Base-by-base conservation (phyloP, 2,329 filamentous ascomycete genomes). In the Teratosphaeria zuluensis region DNA sequence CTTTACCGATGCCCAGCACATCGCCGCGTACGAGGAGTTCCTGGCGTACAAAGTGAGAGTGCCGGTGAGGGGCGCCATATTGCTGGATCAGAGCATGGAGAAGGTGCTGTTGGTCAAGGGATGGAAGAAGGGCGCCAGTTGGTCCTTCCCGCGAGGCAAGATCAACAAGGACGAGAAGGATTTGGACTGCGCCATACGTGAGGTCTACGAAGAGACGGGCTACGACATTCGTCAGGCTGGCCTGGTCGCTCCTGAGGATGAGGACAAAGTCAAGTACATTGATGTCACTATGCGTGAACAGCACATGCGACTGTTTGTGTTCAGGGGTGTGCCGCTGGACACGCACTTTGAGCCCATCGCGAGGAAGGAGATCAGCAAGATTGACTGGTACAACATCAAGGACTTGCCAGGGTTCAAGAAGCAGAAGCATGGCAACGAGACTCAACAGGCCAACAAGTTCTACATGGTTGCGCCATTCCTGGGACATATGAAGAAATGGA, bases 81-180 rank as follows among this genome's bases (percentile, higher is more conserved):
- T 99, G 78, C 81, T 99, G 56, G 96, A 96, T 71, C 81, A 91
- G 61, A 84, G 83, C n/a, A 96, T 99, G 92, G 92, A 97, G 69
- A 86, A 91, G 56, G 89, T 91, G 0, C 84, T 99, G 14, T 80
- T 99, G 51, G 95, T 99, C 60, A 95, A 96, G 71, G 95, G 94
- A 16, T 99, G 92, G 90, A 99, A 97, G 78, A 97, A 96, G 73
- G 86, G 88, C 35, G 89, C 92, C 12, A 92, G 88, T 70, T 99
- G 94, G 94, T 95, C 91, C 72, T 99, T 99, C 60, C 94, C 94
- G 0, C 80, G 92, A 55, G 95, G 94, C 46, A 99, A 99, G 77
- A 97, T 99, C 76, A 96, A 96, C 78, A 95, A 96, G 75, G 90
- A 95, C 68, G 94, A 99, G 73, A 86, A 89, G 60, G 92, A 99